Evolutionary conservation across 306 rosid genomes (phyloP), one percentile per base, ranked within the genome.

Genomic region (Castanospermum australe): DNA sequence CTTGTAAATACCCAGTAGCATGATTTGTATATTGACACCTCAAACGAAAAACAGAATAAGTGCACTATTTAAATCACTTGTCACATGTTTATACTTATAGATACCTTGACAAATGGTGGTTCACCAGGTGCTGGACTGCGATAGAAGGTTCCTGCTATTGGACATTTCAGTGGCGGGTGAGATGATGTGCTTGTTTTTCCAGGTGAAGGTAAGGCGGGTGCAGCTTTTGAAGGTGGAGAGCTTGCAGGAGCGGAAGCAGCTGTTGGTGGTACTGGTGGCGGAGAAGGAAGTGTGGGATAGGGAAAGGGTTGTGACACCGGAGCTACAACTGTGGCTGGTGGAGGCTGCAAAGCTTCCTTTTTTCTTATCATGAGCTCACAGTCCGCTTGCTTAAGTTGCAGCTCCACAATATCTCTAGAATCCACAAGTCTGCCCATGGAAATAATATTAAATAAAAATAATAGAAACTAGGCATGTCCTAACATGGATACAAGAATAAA

Each of bases 121-220:
- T 87, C 97, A 0, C 94, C 90, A 2, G 99, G 99, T 5, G 9
- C 97, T 24, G 97, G 85, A 82, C 87, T 8, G 17, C 92, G 88
- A 67, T 94, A 94, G 59, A 92, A 87, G 84, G 97, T 94, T 78
- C 99, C 99, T n/a, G 99, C 95, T 97, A 94, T 94, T 69, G 99
- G 99, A 88, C 86, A 86, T 82, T 89, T 92, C 67, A 94, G 54
- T 0, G 89, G 80, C 2, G 97, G 95, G 79, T 88, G 94, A 85
- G 97, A 89, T 25, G 94, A 86, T 20, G 86, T 48, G 71, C 87
- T 86, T 22, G 89, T 9, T 82, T 91, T 88, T 41, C 79, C 74
- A 66, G 93, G 88, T 21, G 89, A 64, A 22, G 93, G 94, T 68
- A 78, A 67, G 21, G 94, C 89, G 22, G 83, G 84, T 30, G 80